Evolutionary conservation across 2,329 filamentous ascomycete species (phyloP).

Genomic region (Zymoseptoria brevis): DNA sequence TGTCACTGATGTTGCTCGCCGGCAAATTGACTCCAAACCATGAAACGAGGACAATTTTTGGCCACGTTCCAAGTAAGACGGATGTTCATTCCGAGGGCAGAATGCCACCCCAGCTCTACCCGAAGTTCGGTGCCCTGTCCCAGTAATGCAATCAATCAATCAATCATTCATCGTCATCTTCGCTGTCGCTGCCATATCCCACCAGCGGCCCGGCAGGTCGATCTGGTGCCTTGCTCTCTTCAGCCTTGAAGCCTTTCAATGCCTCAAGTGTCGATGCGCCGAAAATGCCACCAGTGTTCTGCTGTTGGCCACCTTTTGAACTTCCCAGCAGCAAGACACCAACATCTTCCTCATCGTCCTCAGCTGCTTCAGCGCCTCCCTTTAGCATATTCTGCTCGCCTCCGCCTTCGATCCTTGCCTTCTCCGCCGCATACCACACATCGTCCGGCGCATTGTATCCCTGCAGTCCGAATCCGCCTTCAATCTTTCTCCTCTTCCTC

Average conservation of each 20-base stretch:
- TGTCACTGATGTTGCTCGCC: no score
- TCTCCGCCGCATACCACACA: slow-evolving; percentile 80
- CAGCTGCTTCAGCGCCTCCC: slow-evolving; percentile 36
- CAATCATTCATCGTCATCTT: slow-evolving; percentile 48
- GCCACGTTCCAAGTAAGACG: no score
- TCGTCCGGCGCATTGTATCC: slow-evolving; percentile 93
- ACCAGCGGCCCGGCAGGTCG: slow-evolving; percentile 65
- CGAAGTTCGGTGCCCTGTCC: neutral
- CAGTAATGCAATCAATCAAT: slow-evolving; percentile 1
- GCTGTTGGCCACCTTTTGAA: slow-evolving; percentile 10
- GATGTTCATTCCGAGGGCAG: no score
- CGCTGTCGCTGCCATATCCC: slow-evolving; percentile 83
- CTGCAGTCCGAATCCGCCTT: slow-evolving; percentile 78
- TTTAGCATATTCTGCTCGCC: slow-evolving; percentile 53
- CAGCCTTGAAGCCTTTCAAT: slow-evolving; percentile 50
- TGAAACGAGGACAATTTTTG: no score
- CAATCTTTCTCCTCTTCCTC: slow-evolving; percentile 78
- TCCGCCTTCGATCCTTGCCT: slow-evolving; percentile 58
- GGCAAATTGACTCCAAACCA: no score
- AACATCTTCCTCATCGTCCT: slow-evolving; percentile 33
- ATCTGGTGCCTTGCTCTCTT: slow-evolving; percentile 44
- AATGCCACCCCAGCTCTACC: no score
- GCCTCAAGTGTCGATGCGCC: slow-evolving; percentile 76
- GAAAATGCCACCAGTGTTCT: slow-evolving; percentile 58
- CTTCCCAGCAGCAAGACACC: slow-evolving; percentile 29